Base-by-base conservation (phyloP, 2,329 filamentous ascomycete genomes). In the Cladobotryum protrusum region DNA sequence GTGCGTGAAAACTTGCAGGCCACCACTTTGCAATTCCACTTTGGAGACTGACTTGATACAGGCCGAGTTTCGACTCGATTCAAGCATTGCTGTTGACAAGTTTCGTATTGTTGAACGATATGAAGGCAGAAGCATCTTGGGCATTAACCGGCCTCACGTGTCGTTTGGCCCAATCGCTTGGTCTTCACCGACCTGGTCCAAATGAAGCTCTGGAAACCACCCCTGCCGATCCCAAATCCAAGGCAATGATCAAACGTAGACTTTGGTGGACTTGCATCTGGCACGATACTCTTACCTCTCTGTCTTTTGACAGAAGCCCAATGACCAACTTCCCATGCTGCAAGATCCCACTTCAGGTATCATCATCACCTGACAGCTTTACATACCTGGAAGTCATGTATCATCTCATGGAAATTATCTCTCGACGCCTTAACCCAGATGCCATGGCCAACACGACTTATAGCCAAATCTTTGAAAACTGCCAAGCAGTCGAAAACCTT, bases 61-160 rank as follows among this genome's bases (percentile, higher is more conserved):
- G 78, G 32, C 82, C 82, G 2, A 84, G 82, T 0, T 74, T 85
- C 36, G 81, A 85, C 61, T 83, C 81, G 4, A 81, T 85, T 20
- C 82, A 85, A 61, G 81, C 81, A 1, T 66, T 85, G 37, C 68
- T 85, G 1, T 72, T 85, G 40, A 80, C 79, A 4, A 76, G 79
- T 29, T 84, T 85, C 54, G 81, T 83, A 2, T 68, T 85, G 2
- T 68, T 84, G 20, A 85, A 85, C 56, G 82, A 85, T 52, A 85
- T 85, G 82, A 85, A 85, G 59, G 81, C 82, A 1, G 82, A 85
- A 58, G 82, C 80, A 0, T 84, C 82, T 0, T 85, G 82, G 82
- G 81, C 81, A 0, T 63, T 85, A 47, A 74, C 83, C 45, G 82
- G 81, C 1, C 72, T 85, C 41, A 83, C 81, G 0, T 83, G 81